These are phyloP conservation scores for Leccinum fallax DNA, from an alignment of 1,284 basidiomycete species.

Conservation along the genomic window DNA sequence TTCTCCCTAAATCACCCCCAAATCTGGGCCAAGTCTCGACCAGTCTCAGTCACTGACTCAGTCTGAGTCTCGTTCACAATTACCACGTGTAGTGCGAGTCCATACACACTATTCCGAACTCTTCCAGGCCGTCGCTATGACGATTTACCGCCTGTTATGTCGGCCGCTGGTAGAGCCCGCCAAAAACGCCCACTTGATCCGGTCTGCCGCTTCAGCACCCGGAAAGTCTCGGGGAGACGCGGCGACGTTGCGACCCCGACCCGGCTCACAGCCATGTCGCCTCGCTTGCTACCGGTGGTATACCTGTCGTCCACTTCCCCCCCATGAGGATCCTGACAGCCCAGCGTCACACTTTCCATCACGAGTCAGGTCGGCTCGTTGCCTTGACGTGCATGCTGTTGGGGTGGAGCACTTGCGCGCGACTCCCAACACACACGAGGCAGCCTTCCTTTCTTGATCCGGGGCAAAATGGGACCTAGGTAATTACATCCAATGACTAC, in stretches of 20 bases:
- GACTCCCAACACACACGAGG: conserved; percentile 16
- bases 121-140: background rate
- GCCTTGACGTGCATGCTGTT: conserved; percentile 10
- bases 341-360: background rate
- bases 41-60: background rate
- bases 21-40: background rate
- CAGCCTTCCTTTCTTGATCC: conserved; percentile 18
- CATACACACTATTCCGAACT: background rate
- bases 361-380: conserved; percentile 3
- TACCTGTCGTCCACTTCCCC: background rate
- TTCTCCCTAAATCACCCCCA: background rate
- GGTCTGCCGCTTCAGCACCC: background rate
- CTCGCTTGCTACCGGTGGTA: background rate
- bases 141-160: background rate
- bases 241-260: background rate
- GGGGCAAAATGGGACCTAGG: background rate
- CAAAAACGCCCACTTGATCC: background rate
- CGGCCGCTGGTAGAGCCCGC: background rate
- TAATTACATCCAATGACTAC: conserved; percentile 7
- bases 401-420: background rate
- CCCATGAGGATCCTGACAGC: background rate
- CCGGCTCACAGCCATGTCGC: background rate
- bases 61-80: background rate
- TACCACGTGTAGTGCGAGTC: background rate
- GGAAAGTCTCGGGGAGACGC: background rate